Evolutionary conservation across 179 eudicot species (phyloP).

Genomic region (Beta macrorhiza): DNA sequence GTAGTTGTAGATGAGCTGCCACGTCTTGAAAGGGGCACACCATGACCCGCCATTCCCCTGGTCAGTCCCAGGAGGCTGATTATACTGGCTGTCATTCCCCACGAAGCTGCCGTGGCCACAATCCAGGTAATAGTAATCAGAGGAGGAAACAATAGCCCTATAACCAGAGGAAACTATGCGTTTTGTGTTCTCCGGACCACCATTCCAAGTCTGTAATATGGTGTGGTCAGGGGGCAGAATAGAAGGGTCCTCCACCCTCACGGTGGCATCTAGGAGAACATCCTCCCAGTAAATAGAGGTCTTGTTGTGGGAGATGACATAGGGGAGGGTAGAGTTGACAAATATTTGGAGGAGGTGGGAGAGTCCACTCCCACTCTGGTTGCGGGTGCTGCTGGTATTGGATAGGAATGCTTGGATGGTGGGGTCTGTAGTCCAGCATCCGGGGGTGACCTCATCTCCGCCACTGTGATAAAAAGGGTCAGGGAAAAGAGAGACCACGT

Average conservation of each 20-base stretch:
- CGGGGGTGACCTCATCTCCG: conserved; percentile 69
- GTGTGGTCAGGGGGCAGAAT: conserved; percentile 54
- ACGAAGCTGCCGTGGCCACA: conserved; percentile 83
- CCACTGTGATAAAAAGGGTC: conserved; percentile 74
- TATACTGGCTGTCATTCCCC: conserved; percentile 64
- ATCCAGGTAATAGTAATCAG: conserved; percentile 81
- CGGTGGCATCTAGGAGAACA: conserved; percentile 47
- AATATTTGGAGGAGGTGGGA: conserved; percentile 64
- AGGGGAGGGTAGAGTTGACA: conserved; percentile 59
- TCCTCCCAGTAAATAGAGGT: conserved; percentile 92
- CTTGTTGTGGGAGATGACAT: conserved; percentile 50
- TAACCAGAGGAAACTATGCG: conserved; percentile 64
- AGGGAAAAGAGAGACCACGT: conserved; percentile 59
- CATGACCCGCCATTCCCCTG: conserved; percentile 76
- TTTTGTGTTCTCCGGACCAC: conserved; percentile 65
- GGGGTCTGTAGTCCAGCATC: conserved; percentile 83
- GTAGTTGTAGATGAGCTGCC: conserved; percentile 82
- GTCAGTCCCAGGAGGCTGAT: conserved; percentile 52
- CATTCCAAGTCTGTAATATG: conserved; percentile 82
- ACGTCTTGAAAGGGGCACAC: conserved; percentile 91
- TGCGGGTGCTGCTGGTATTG: conserved; percentile 29
- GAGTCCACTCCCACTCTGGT: conserved; percentile 21
- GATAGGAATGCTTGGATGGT: conserved; percentile 47
- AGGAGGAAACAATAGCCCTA: conserved; percentile 70
- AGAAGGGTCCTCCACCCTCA: conserved; percentile 39